Conservation (phyloP, 352 stramenopile genomes). For the Pythium insidiosum region DNA sequence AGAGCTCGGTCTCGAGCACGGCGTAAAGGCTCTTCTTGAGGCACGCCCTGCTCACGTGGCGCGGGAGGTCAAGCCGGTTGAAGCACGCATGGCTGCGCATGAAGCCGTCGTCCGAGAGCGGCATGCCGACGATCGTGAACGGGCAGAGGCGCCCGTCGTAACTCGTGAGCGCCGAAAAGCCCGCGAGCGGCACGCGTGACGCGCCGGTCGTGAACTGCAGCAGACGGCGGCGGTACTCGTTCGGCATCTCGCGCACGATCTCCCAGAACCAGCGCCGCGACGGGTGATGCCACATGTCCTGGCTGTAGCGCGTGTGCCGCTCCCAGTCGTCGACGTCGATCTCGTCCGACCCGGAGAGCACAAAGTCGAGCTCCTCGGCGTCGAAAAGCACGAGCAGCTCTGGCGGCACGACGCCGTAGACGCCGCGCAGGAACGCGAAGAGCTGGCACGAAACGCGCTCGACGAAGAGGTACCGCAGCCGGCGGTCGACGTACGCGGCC, state of each 20-base stretch:
- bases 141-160: conserved; percentile 41
- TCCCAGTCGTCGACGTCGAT: conserved; percentile 95
- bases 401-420: conserved; percentile 93
- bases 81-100: too few species aligned
- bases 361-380: conserved; percentile 89
- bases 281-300: conserved; percentile 19
- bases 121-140: conserved; percentile 35
- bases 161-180: conserved; percentile 37
- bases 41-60: too few species aligned
- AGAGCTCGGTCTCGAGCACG: too few species aligned
- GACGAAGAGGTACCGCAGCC: conserved; percentile 88
- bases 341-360: conserved; percentile 89
- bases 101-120: too few species aligned
- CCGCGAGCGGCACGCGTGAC: conserved; percentile 37
- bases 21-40: too few species aligned
- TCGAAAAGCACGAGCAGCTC: conserved; percentile 82
- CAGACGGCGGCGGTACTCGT: conserved; percentile 32
- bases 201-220: conserved; percentile 53
- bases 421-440: conserved; percentile 77
- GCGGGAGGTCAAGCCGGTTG: too few species aligned
- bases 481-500: conserved; percentile 15
- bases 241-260: conserved; percentile 63
- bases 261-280: conserved; percentile 30
- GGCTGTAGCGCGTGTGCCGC: too few species aligned
- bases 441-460: conserved; percentile 81